Percentiles rank a stretch among this genome's conserved stretches.
Evolutionary conservation across 1,139 yeast genomes (phyloP).

Genomic region (Diutina mesorugosa): DNA sequence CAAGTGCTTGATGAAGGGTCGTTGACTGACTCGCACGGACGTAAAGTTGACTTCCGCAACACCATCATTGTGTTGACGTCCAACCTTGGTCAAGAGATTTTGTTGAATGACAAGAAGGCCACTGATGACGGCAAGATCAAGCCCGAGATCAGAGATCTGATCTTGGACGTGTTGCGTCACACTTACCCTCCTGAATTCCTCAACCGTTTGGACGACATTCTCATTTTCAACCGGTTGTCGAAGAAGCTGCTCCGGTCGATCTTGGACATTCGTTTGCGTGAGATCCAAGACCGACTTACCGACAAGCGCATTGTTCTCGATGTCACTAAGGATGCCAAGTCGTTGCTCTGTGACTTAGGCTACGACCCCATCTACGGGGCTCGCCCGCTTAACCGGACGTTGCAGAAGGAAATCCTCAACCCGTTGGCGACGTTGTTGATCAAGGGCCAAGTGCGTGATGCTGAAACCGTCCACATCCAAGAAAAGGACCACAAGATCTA

Average conservation of each 20-base stretch:
- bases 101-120: conserved; percentile 44
- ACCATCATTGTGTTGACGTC: conserved; percentile 96
- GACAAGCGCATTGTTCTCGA: conserved; percentile 64
- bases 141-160: conserved; percentile 38
- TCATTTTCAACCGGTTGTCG: conserved; percentile 82
- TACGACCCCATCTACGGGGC: conserved; percentile 92
- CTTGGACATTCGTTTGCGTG: conserved; percentile 71
- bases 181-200: conserved; percentile 89
- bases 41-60: conserved; percentile 84
- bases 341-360: conserved; percentile 71
- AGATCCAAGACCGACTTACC: conserved; percentile 64
- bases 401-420: conserved; percentile 70
- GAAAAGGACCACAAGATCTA: conserved; percentile 15
- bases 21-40: conserved; percentile 89
- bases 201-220: conserved; percentile 82
- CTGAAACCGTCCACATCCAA: conserved; percentile 43
- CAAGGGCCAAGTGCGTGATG: conserved; percentile 63
- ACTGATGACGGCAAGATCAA: conserved; percentile 33
- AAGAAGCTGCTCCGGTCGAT: conserved; percentile 60
- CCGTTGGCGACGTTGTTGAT: conserved; percentile 76
- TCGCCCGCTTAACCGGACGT: conserved; percentile 82
- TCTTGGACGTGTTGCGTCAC: conserved; percentile 53
- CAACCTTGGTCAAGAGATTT: conserved; percentile 85
- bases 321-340: conserved; percentile 51
- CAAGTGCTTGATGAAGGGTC: conserved; percentile 95